Evolutionary conservation across 805 yeast species (phyloP).

Genomic region (Lipomyces spencermartinsiae): DNA sequence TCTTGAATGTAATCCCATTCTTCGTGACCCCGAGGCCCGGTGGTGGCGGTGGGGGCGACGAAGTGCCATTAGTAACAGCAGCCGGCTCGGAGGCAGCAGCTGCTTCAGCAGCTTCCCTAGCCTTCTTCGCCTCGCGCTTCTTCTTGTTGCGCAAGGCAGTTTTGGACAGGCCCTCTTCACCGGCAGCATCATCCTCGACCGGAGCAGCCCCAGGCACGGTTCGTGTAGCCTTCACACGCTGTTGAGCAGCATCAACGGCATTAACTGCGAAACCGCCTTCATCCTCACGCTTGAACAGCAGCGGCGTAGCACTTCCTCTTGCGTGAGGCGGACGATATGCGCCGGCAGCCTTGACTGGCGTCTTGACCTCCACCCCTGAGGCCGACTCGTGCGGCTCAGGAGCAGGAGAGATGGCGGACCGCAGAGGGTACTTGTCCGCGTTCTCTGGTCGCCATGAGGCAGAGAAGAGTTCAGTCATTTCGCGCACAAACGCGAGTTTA

Average conservation of each 20-base stretch:
- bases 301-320: conserved; percentile 52
- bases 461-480: conserved; percentile 78
- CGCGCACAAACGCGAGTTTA: conserved; percentile 74
- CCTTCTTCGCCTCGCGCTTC: conserved; percentile 64
- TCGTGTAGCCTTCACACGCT: conserved; percentile 26
- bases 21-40: conserved; percentile 26
- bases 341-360: conserved; percentile 69
- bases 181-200: conserved; percentile 58
- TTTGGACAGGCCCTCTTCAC: conserved; percentile 60
- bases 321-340: conserved; percentile 99
- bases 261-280: conserved; percentile 36
- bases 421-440: conserved; percentile 59
- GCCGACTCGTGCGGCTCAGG: conserved; percentile 78
- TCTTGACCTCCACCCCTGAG: conserved; percentile 52
- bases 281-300: conserved; percentile 42
- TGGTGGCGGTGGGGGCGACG: conserved; percentile 62
- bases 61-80: conserved; percentile 49
- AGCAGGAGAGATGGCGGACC: conserved; percentile 48
- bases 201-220: conserved; percentile 47
- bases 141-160: conserved; percentile 75
- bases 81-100: conserved; percentile 24
- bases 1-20: conserved; percentile 26
- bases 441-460: conserved; percentile 83
- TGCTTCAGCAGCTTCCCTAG: conserved; percentile 33
- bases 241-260: conserved; percentile 37